Base-by-base conservation (phyloP, 345 rosid species). In the Bruguiera gymnorhiza region DNA sequence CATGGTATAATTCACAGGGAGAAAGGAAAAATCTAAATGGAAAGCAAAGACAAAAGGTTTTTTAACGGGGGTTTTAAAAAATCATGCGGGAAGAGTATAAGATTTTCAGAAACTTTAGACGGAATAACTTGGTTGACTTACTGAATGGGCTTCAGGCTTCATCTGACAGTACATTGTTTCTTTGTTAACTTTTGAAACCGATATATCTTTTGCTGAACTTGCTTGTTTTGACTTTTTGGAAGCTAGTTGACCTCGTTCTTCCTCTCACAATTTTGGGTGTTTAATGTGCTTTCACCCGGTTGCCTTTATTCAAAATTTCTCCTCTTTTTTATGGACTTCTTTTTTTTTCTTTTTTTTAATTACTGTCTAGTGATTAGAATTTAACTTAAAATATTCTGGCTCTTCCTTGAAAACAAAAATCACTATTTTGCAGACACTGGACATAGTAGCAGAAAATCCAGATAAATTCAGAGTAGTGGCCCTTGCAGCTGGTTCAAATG, bases 401-500 rank as follows among this genome's bases (percentile, higher is more conserved):
- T 13, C 3, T 43, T 43, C 50, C 34, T 43, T 29, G 20, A 10
- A 16, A 5, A 18, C 6, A 59, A 5, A 51, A 20, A n/a, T 72
- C 15, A 5, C 11, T 74, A 52, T 75, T 73, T 62, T 75, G 70
- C 86, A 92, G 99, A 95, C 99, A 18, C 78, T 95, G 85, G 94
- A 87, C 73, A 95, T 95, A 64, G 91, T 90, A 60, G 92, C 88
- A 0, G 99, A 92, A 79, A 85, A 95, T 79, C 93, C 97, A 7
- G 90, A 90, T 74, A 92, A 92, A 65, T 92, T 95, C 76, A 83
- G 82, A 85, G 84, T 92, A 24, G 99, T 95, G 75, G 97, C 92
- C 29, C 86, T 95, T 48, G 97, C 99, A 60, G 97, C 97, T 76
- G 99, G 99, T 71, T 90, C 99, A 23, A 95, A 95, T 70, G 88